phyloP scores from a whole-genome alignment of 75 land plant species.

The Sequoia sempervirens region DNA sequence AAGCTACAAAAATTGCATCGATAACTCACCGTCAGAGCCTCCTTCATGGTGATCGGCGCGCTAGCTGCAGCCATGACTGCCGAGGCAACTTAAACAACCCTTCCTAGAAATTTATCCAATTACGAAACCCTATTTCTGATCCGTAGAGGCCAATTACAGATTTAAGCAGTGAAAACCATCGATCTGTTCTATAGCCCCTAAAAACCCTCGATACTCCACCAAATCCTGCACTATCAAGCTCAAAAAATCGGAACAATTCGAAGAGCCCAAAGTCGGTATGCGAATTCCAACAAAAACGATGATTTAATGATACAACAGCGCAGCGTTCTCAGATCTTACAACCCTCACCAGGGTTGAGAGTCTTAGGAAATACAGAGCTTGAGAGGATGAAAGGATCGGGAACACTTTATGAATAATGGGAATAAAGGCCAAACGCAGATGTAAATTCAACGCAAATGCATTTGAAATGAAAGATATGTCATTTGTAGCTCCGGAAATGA shows the following conservation, averaged over 20 bases:
- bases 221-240: neutral
- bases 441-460: neutral
- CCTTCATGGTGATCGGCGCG: slow-evolving; percentile 96
- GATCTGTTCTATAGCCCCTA: neutral
- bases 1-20: neutral
- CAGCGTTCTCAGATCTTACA: neutral
- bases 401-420: neutral
- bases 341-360: slow-evolving; percentile 6
- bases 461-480: neutral
- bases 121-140: neutral
- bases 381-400: neutral
- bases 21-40: slow-evolving; percentile 66
- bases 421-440: neutral
- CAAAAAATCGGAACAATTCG: neutral
- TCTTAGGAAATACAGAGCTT: neutral
- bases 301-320: neutral
- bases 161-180: neutral
- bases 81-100: neutral
- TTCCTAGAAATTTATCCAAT: neutral
- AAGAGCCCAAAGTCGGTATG: too few relatives aligned
- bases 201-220: neutral
- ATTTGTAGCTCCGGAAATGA: neutral
- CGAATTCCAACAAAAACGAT: neutral
- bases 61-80: slow-evolving; percentile 90
- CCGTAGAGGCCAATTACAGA: neutral